Evolutionary conservation across 768 basidiomycete genomes (phyloP).

Genomic region (Pleurotus sapidus): DNA sequence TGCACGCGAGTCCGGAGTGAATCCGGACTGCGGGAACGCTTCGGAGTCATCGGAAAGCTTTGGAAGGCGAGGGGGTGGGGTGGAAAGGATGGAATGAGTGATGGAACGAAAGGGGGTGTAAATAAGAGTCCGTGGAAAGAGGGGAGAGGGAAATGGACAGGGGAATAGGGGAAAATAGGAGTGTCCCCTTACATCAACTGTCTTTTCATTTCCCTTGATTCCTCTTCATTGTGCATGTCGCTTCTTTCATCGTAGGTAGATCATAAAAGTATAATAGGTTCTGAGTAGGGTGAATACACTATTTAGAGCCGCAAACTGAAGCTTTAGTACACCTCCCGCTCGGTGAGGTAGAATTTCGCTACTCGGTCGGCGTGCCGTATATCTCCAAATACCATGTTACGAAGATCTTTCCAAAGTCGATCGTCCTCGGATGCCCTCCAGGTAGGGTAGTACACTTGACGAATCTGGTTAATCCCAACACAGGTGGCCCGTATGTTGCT

Average conservation of each 20-base stretch:
- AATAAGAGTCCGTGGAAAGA: too few relatives aligned
- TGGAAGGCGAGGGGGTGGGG: too few relatives aligned
- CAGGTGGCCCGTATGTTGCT: slow-evolving; percentile 28
- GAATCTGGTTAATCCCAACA: slow-evolving; percentile 41
- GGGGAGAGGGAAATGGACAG: too few relatives aligned
- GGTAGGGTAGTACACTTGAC: slow-evolving; percentile 34
- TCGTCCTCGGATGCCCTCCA: slow-evolving; percentile 31
- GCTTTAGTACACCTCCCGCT: slow-evolving; percentile 15
- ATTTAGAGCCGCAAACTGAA: background rate
- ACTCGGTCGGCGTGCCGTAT: slow-evolving; percentile 30
- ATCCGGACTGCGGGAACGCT: too few relatives aligned
- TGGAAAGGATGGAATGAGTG: too few relatives aligned
- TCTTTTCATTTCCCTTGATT: background rate
- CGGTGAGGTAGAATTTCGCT: slow-evolving; percentile 26
- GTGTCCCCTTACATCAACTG: too few relatives aligned
- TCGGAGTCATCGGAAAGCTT: too few relatives aligned
- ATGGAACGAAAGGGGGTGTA: too few relatives aligned
- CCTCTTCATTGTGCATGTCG: background rate
- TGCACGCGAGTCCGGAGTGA: too few relatives aligned
- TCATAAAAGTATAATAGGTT: background rate
- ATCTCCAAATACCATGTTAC: slow-evolving; percentile 35
- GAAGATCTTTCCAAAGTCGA: slow-evolving; percentile 32
- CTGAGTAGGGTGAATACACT: background rate
- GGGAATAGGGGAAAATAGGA: too few relatives aligned
- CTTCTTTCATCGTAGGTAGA: slow-evolving; percentile 1